Conservation (phyloP, 1,139 yeast species). For the Nakaseomyces glabratus region DNA sequence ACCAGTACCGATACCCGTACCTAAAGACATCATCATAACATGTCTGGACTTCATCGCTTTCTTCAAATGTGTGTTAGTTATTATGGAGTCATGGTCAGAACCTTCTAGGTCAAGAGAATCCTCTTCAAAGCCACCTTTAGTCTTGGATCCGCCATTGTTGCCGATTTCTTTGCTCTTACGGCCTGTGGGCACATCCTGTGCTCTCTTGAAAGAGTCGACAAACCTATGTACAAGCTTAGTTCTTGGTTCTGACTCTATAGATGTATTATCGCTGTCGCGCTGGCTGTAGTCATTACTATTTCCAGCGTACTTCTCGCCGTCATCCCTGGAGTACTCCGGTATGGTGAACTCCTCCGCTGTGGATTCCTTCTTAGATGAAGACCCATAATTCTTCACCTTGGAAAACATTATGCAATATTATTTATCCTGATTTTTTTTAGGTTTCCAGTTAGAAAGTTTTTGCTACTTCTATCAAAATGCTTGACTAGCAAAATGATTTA, state of each 20-base stretch:
- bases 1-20: slow-evolving; percentile 80
- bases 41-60: slow-evolving; percentile 43
- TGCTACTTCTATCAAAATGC: too few species aligned
- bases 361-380: slow-evolving; percentile 1
- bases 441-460: too few species aligned
- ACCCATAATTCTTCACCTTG: slow-evolving; percentile 6
- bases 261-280: slow-evolving; percentile 1
- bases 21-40: slow-evolving; percentile 64
- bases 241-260: slow-evolving; percentile 2
- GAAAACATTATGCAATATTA: slow-evolving; percentile 5
- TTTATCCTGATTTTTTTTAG: too few species aligned
- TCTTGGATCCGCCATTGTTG: background rate
- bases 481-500: too few species aligned
- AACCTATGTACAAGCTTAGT: slow-evolving; percentile 8
- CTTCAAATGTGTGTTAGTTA: too few species aligned
- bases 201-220: slow-evolving; percentile 15
- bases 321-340: slow-evolving; percentile 2
- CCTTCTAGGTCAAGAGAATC: slow-evolving; percentile 10
- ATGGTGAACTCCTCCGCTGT: slow-evolving; percentile 4
- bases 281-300: slow-evolving; percentile 1
- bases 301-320: background rate
- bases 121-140: slow-evolving; percentile 4
- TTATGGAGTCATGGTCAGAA: too few species aligned
- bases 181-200: slow-evolving; percentile 9
- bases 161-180: slow-evolving; percentile 1